Base-by-base conservation (phyloP, 2,329 filamentous ascomycete species). In the Colletotrichum liriopes region DNA sequence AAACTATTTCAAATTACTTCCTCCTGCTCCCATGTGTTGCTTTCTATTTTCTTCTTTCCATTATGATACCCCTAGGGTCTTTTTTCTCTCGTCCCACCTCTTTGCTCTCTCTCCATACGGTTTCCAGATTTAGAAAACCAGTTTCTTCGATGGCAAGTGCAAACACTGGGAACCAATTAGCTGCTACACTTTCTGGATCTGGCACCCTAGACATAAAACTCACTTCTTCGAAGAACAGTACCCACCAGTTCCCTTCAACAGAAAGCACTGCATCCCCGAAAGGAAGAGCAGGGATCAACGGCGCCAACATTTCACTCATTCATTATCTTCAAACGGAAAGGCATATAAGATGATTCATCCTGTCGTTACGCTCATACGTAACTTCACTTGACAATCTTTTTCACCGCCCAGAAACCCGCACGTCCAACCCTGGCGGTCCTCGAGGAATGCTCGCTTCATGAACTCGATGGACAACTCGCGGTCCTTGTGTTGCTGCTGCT, bases 31-130 rank as follows among this genome's bases (percentile, higher is more conserved):
- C 35, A 37, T 26, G 0, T 32, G 29, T 32, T 32, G 4, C 26
- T 49, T 0, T 26, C 5, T 26, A 6, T 23, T n/a, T 5, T 23
- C n/a, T 2, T 14, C 0, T 3, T 4, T 7, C 23, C 5, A 5
- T 23, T 51, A 11, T 23, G n/a, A 2, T 3, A 26, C 2, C 5
- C n/a, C 20, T 23, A 8, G 11, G 6, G 11, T 7, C 2, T 23
- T 23, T 11, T 4, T 16, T 6, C 29, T 45, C 20, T n/a, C 4
- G 1, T 23, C 8, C 20, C 9, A n/a, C 11, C 45, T 49, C 45
- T 12, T 49, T 49, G 23, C 3, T 14, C 35, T 14, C 2, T 26
- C 45, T 20, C 43, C 43, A 8, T 16, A 2, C 16, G 43, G 20
- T n/a, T 18, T n/a, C 8, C 20, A 1, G 20, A 45, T 9, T 4